A percentile compares a stretch with the other conserved stretches of the same genome.
Conservation (phyloP, 345 rosid species). For the Brassica carinata region DNA sequence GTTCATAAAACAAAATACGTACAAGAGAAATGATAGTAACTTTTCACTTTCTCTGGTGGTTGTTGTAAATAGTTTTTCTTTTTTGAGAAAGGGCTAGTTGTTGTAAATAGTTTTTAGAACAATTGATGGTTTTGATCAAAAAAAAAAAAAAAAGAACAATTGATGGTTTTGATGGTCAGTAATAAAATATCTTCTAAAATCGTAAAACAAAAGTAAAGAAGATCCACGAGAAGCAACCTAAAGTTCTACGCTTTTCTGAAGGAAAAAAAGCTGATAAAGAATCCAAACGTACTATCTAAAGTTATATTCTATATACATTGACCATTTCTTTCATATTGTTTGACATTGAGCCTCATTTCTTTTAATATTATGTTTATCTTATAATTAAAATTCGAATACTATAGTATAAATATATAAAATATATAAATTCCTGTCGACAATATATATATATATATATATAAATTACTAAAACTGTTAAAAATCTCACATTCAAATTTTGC, state of each 20-base stretch:
- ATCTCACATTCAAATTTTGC: no score
- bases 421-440: no score
- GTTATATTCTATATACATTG: slow-evolving; percentile 22
- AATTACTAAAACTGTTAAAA: no score
- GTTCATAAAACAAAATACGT: background rate
- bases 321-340: background rate
- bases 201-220: no score
- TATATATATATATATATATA: no score
- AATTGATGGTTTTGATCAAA: background rate
- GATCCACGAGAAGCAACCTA: slow-evolving; percentile 33
- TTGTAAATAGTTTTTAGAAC: no score
- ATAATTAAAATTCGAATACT: background rate
- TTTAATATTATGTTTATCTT: slow-evolving; percentile 29
- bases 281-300: slow-evolving; percentile 16
- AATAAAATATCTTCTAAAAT: no score
- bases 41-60: background rate
- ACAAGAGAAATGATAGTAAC: background rate
- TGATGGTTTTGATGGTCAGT: no score
- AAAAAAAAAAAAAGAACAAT: no score
- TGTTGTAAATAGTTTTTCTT: slow-evolving; percentile 5
- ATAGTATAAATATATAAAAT: background rate
- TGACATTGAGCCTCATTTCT: slow-evolving; percentile 27
- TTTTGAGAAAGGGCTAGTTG: no score
- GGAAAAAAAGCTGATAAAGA: slow-evolving; percentile 9
- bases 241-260: slow-evolving; percentile 21